A percentile compares a stretch with the other conserved stretches of the same genome.
Conservation (phyloP, 2,329 filamentous ascomycete genomes). For the Fusarium begoniae region DNA sequence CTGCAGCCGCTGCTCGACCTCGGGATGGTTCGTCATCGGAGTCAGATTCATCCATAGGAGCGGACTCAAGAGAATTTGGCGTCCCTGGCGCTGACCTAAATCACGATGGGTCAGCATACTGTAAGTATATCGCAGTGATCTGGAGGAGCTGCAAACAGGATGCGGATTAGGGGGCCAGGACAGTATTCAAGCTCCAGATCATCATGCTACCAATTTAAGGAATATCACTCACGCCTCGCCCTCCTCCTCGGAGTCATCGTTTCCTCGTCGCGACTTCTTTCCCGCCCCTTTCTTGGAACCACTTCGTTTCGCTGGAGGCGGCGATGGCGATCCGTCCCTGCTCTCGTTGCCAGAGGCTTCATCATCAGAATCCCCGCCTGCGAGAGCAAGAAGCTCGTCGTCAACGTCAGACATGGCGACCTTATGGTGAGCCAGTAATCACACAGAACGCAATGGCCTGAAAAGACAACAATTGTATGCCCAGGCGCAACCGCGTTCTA, state of each 20-base stretch:
- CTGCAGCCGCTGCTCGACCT: constrained; percentile 53
- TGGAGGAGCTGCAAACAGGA: background rate
- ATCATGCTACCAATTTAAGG: background rate
- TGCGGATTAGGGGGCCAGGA: background rate
- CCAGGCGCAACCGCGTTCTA: constrained; percentile 19
- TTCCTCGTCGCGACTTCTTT: constrained; percentile 60
- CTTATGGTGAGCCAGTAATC: background rate
- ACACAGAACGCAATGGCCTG: constrained; percentile 16
- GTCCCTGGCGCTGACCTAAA: constrained; percentile 74
- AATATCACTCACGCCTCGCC: constrained; percentile 53
- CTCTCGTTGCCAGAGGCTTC: constrained; percentile 64
- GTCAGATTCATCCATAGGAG: constrained; percentile 89
- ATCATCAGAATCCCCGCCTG: constrained; percentile 77
- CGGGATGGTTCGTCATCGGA: constrained; percentile 64
- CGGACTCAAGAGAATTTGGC: constrained; percentile 80
- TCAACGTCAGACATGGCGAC: constrained; percentile 85
- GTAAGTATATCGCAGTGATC: background rate
- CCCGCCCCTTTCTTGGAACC: constrained; percentile 45
- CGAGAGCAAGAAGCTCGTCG: constrained; percentile 91
- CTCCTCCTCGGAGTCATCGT: constrained; percentile 70
- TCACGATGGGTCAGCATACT: constrained; percentile 21
- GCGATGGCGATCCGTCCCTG: constrained; percentile 64
- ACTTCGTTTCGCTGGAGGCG: constrained; percentile 51
- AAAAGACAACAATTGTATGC: constrained; percentile 5
- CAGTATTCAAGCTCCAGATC: background rate